Evolutionary conservation across 2,329 filamentous ascomycete genomes (phyloP).

Genomic region (Tympanopsis confertula): DNA sequence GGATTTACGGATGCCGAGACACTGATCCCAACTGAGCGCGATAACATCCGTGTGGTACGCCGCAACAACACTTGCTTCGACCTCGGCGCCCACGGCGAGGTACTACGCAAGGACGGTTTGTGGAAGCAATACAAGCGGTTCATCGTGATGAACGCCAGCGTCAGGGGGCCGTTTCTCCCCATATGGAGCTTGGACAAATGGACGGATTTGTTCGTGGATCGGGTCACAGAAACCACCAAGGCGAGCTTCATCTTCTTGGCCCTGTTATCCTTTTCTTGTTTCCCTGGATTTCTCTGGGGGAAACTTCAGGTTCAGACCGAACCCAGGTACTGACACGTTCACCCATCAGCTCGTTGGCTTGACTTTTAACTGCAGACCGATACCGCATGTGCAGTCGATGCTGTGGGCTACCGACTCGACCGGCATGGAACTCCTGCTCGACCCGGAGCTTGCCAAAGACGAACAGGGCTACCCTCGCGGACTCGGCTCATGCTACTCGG

Average conservation of each 20-base stretch:
- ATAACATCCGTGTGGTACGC: constrained; percentile 18
- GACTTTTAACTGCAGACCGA: constrained; percentile 20
- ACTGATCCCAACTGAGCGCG: constrained; percentile 12
- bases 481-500: constrained; percentile 15
- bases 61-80: constrained; percentile 21
- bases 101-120: constrained; percentile 15
- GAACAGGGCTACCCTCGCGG: constrained; percentile 11
- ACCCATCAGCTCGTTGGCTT: constrained; percentile 25
- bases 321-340: not conserved
- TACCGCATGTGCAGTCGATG: constrained; percentile 22
- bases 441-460: constrained; percentile 10
- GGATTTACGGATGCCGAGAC: constrained; percentile 14
- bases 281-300: not conserved
- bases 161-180: constrained; percentile 23
- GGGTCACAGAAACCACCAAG: constrained; percentile 16
- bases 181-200: constrained; percentile 17
- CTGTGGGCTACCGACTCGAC: constrained; percentile 22
- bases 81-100: constrained; percentile 20
- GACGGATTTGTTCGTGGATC: constrained; percentile 18
- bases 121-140: constrained; percentile 22
- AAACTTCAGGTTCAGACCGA: not conserved
- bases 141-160: constrained; percentile 20
- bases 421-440: constrained; percentile 22
- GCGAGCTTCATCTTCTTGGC: constrained; percentile 6
- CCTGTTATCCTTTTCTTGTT: not conserved